Base-by-base conservation (phyloP, 106 monocot genomes). In the Allium fistulosum region DNA sequence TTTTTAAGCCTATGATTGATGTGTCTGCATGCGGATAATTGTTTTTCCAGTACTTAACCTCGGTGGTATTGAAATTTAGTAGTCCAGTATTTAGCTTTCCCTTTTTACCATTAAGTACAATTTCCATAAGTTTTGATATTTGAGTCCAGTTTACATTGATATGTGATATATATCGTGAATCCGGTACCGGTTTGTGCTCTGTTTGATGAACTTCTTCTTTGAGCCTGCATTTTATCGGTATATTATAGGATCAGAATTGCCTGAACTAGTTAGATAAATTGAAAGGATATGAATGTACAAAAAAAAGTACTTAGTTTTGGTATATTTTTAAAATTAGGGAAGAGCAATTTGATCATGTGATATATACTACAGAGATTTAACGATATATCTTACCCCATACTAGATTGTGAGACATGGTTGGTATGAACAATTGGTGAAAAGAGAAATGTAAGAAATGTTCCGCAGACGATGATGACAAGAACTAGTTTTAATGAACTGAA, bases 61-160 rank as follows among this genome's bases (percentile, higher is more conserved):
- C 93, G 46, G 75, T 75, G 28, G 57, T 63, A 61, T 89, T 86
- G 66, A 93, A 93, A 79, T 93, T 93, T 11, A 93, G 68, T 46
- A 93, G 70, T 26, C 79, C 85, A 26, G 84, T 55, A 17, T 67
- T 79, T 26, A 83, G 37, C 28, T 17, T 49, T 50, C 46, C 69
- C 51, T 46, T 75, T 53, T 48, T 75, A 0, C 49, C 62, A 48
- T 79, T 66, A 11, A 80, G 8, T 45, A 71, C 72, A 37, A 37
- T 55, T 18, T 51, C 45, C 4, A 81, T 55, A 10, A 66, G 65
- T 58, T 69, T 77, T 26, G 74, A 76, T 28, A 86, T 76, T 48
- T 79, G 28, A 6, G 57, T 22, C 93, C 93, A 93, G 70, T 89
- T 78, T 46, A 93, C 53, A 63, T 63, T 65, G 48, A 71, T 45